Evolutionary conservation across 306 rosid species (phyloP).

Genomic region (Leucaena leucocephala): DNA sequence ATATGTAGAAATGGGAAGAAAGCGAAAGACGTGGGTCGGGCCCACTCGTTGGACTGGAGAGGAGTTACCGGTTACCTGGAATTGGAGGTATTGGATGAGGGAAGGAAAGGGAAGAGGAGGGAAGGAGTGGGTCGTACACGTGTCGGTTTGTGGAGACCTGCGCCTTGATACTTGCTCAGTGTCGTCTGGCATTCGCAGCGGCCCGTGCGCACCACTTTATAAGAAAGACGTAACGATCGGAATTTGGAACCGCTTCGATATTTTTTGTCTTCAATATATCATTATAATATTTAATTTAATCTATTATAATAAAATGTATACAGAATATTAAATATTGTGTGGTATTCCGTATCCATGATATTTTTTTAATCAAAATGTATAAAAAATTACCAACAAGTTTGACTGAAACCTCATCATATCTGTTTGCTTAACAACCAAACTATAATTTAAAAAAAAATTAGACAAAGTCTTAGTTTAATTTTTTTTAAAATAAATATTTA

Average conservation of each 20-base stretch:
- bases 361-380: too few species aligned
- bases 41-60: neutral
- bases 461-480: too few species aligned
- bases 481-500: too few species aligned
- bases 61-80: neutral
- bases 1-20: neutral
- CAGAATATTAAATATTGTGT: too few species aligned
- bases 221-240: neutral
- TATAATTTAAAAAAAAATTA: too few species aligned
- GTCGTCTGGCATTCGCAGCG: constrained; percentile 9
- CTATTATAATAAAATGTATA: too few species aligned
- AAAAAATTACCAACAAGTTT: too few species aligned
- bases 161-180: constrained; percentile 20
- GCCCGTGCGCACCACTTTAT: neutral
- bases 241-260: neutral
- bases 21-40: neutral
- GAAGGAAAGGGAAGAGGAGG: neutral
- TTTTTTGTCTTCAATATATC: too few species aligned
- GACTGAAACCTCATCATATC: too few species aligned
- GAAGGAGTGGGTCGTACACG: neutral
- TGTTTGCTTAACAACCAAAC: too few species aligned
- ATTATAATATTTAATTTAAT: too few species aligned
- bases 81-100: neutral
- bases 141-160: neutral
- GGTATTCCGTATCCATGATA: too few species aligned